These are phyloP conservation scores for Quillaja saponaria DNA, from an alignment of 306 rosid genomes.

Conservation along the genomic window DNA sequence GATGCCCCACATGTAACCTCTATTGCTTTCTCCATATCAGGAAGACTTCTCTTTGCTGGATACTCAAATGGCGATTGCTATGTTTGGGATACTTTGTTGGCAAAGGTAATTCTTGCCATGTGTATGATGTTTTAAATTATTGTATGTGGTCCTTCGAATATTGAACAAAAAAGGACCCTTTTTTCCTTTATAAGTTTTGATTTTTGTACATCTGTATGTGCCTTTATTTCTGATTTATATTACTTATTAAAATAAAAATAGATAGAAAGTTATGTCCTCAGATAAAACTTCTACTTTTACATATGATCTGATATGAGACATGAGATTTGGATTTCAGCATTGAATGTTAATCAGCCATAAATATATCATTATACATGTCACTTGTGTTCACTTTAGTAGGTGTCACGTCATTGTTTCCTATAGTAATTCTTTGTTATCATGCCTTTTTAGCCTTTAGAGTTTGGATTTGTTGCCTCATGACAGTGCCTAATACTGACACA, in stretches of 20 bases:
- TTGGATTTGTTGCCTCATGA: neutral
- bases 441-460: slow-evolving; percentile 16
- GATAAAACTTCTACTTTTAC: neutral
- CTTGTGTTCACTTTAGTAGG: neutral
- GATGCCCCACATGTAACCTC: slow-evolving; percentile 66
- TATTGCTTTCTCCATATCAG: slow-evolving; percentile 91
- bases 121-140: neutral
- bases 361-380: neutral
- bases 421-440: neutral
- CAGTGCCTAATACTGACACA: neutral
- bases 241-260: neutral
- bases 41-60: slow-evolving; percentile 94
- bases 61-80: slow-evolving; percentile 78
- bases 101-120: slow-evolving; percentile 59
- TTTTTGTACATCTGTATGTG: neutral
- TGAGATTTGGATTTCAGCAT: slow-evolving; percentile 1
- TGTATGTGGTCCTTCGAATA: no score
- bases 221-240: slow-evolving; percentile 11
- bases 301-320: slow-evolving; percentile 14
- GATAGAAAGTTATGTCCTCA: slow-evolving; percentile 8
- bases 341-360: slow-evolving; percentile 7
- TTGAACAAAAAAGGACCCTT: no score
- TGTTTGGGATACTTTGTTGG: slow-evolving; percentile 94
- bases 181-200: neutral
- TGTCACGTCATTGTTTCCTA: neutral